These are phyloP conservation scores for Xylaria sp. DNA, from an alignment of 495 filamentous ascomycete genomes.

Conservation along the genomic window DNA sequence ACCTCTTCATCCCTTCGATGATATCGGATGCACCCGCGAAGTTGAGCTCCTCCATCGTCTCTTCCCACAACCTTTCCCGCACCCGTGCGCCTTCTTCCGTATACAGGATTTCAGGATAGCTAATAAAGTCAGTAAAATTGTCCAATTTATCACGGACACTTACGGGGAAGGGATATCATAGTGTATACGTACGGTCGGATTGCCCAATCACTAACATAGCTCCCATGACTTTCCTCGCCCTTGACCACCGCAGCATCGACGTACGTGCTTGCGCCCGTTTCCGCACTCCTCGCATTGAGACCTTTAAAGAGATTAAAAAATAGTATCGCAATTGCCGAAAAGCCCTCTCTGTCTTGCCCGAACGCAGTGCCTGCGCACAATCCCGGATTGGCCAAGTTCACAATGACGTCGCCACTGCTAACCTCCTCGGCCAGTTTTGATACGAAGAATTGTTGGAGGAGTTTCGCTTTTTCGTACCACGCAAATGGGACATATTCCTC, in stretches of 20 bases:
- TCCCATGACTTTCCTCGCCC: constrained; percentile 54
- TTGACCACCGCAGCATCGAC: constrained; percentile 49
- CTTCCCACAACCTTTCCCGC: constrained; percentile 49
- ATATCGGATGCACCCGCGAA: constrained; percentile 48
- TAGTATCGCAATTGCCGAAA: constrained; percentile 18
- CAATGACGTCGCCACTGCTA: constrained; percentile 48
- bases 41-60: constrained; percentile 53
- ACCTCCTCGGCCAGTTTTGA: constrained; percentile 51
- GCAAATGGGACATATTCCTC: constrained; percentile 34
- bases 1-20: constrained; percentile 32
- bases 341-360: constrained; percentile 29
- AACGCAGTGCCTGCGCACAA: constrained; percentile 48
- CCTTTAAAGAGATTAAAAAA: constrained; percentile 35
- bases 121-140: constrained; percentile 12
- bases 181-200: constrained; percentile 47
- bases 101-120: constrained; percentile 39
- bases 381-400: constrained; percentile 57
- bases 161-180: neutral
- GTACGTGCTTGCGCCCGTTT: constrained; percentile 46
- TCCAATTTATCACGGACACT: too few species aligned
- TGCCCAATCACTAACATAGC: constrained; percentile 51
- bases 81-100: constrained; percentile 46
- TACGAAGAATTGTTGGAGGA: constrained; percentile 50
- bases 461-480: constrained; percentile 48
- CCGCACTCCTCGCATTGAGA: constrained; percentile 39